These are phyloP conservation scores for Amanita pallidorosea DNA, from an alignment of 768 basidiomycete genomes.

Conservation along the genomic window DNA sequence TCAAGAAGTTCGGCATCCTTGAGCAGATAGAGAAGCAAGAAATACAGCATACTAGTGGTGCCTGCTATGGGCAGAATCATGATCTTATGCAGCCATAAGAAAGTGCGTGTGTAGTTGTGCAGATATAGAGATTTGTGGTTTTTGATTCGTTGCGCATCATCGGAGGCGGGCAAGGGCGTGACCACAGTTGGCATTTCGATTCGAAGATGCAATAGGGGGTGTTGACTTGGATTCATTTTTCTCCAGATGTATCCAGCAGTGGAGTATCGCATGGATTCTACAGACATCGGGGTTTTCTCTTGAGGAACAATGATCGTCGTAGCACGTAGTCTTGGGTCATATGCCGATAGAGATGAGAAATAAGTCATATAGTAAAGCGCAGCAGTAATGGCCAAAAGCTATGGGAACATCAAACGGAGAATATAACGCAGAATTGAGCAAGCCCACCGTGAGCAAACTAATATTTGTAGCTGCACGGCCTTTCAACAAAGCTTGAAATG, in stretches of 20 bases:
- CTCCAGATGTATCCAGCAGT: slow-evolving; percentile 70
- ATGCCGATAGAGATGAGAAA: slow-evolving; percentile 26
- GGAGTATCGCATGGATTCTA: slow-evolving; percentile 15
- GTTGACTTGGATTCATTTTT: slow-evolving; percentile 57
- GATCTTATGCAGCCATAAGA: slow-evolving; percentile 72
- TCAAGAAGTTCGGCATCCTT: slow-evolving; percentile 89
- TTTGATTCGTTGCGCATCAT: slow-evolving; percentile 10
- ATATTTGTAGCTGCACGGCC: slow-evolving; percentile 70
- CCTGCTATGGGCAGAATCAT: slow-evolving; percentile 75
- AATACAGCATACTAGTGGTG: slow-evolving; percentile 67
- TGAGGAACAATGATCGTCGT: background rate
- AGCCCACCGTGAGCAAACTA: slow-evolving; percentile 60
- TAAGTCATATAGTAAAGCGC: slow-evolving; percentile 68
- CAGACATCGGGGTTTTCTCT: slow-evolving; percentile 5
- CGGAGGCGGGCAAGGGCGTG: slow-evolving; percentile 40
- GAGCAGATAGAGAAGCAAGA: slow-evolving; percentile 72
- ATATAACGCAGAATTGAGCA: slow-evolving; percentile 11
- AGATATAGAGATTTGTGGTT: slow-evolving; percentile 21
- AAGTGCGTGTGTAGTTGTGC: slow-evolving; percentile 34
- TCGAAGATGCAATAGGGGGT: slow-evolving; percentile 62
- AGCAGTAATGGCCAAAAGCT: slow-evolving; percentile 72
- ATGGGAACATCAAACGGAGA: slow-evolving; percentile 3
- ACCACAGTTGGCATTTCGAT: slow-evolving; percentile 74
- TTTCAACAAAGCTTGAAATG: slow-evolving; percentile 38
- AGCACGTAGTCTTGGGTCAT: slow-evolving; percentile 13